Conservation (phyloP, 2,329 filamentous ascomycete genomes). For the Ophiocordyceps camponoti-floridani region DNA sequence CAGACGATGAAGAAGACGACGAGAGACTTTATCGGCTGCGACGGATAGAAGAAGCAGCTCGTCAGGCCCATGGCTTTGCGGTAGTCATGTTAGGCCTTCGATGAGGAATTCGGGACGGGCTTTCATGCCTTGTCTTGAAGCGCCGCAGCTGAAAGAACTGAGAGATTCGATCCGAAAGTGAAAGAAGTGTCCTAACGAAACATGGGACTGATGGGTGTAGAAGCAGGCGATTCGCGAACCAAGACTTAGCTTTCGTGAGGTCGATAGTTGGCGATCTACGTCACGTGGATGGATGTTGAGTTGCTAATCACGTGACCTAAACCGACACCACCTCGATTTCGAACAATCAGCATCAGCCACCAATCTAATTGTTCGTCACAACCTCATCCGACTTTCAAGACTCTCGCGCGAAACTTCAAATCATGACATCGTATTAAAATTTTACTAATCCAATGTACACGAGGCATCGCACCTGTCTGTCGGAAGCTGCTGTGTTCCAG, state of each 20-base stretch:
- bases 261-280: background rate
- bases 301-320: too few species aligned
- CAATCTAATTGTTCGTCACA: too few species aligned
- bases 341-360: too few species aligned
- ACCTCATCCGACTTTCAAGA: too few species aligned
- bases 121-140: background rate
- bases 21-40: conserved; percentile 9
- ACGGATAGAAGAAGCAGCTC: conserved; percentile 1
- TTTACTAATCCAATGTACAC: too few species aligned
- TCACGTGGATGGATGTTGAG: background rate
- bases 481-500: too few species aligned
- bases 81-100: background rate
- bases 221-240: background rate
- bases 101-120: background rate
- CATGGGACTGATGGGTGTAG: background rate
- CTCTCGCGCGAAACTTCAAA: too few species aligned
- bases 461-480: too few species aligned
- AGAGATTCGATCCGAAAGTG: background rate
- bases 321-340: too few species aligned
- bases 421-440: too few species aligned
- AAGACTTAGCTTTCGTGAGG: background rate
- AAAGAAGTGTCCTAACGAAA: background rate
- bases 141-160: background rate
- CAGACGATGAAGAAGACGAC: conserved; percentile 35
- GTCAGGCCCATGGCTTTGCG: background rate